Conservation (phyloP, 1,139 yeast genomes). For the Trichomonascaceae sp. region DNA sequence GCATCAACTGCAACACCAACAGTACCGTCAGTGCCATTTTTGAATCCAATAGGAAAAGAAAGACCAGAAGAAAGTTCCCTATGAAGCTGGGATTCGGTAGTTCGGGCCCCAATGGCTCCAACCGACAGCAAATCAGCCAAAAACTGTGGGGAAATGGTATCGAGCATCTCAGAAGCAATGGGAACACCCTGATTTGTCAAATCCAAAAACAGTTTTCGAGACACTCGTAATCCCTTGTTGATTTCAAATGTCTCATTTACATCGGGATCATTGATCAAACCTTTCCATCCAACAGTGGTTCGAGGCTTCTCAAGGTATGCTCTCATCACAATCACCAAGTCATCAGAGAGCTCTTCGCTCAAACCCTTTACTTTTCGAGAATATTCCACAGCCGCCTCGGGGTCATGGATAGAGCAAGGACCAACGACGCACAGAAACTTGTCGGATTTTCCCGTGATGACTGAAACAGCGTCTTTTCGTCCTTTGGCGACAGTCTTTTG, state of each 20-base stretch:
- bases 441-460: slow-evolving; percentile 70
- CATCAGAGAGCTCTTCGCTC: slow-evolving; percentile 64
- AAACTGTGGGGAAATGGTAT: slow-evolving; percentile 97
- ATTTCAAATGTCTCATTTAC: slow-evolving; percentile 88
- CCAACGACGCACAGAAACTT: slow-evolving; percentile 80
- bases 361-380: slow-evolving; percentile 62
- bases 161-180: slow-evolving; percentile 96
- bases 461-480: slow-evolving; percentile 66
- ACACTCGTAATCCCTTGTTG: slow-evolving; percentile 85
- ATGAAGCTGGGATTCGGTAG: slow-evolving; percentile 96
- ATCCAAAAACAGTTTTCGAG: slow-evolving; percentile 80
- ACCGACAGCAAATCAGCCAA: slow-evolving; percentile 84
- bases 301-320: slow-evolving; percentile 98
- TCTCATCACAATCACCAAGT: slow-evolving; percentile 84
- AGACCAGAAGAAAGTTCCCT: slow-evolving; percentile 95
- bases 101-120: slow-evolving; percentile 98
- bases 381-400: slow-evolving; percentile 83
- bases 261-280: slow-evolving; percentile 94
- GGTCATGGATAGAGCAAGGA: slow-evolving; percentile 95
- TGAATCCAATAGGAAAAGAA: slow-evolving; percentile 97
- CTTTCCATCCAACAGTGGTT: slow-evolving; percentile 99
- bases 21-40: slow-evolving; percentile 96
- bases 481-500: slow-evolving; percentile 68
- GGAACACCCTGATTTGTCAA: slow-evolving; percentile 72
- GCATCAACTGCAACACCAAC: slow-evolving; percentile 93